Percentiles rank a stretch among this genome's conserved stretches.
phyloP scores from a whole-genome alignment of 768 basidiomycete species.

The Tulasnella sp. region DNA sequence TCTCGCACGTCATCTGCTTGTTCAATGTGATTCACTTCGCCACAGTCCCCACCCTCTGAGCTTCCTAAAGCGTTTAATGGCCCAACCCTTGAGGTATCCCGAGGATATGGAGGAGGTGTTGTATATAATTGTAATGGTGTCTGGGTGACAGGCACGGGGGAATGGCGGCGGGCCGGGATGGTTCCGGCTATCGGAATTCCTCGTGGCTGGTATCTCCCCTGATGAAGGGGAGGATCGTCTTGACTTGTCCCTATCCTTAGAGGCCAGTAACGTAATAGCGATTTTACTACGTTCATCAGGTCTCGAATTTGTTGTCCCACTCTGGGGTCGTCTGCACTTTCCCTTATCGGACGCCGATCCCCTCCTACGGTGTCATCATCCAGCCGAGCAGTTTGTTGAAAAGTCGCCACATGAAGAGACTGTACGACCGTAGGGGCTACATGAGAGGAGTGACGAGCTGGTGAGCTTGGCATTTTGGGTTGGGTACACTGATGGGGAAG shows the following conservation, averaged over 20 bases:
- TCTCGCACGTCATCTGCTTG: not conserved
- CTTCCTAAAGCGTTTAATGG: not conserved
- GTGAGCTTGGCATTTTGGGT: not conserved
- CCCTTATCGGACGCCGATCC: not conserved
- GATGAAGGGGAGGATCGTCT: not conserved
- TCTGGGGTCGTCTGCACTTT: not conserved
- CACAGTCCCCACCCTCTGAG: not conserved
- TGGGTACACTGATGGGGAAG: not conserved
- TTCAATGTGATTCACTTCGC: not conserved
- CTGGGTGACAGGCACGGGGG: not conserved
- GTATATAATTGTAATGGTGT: not conserved
- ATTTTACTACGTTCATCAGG: not conserved
- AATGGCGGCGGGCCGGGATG: not conserved
- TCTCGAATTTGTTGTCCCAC: not conserved
- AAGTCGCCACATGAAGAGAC: not conserved
- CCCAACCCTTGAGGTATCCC: not conserved
- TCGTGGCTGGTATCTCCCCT: not conserved
- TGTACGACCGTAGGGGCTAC: not conserved
- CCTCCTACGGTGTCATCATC: not conserved
- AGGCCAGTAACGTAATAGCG: not conserved
- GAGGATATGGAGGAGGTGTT: not conserved
- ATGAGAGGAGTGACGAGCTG: not conserved
- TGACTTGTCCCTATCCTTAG: not conserved
- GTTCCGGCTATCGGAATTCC: not conserved
- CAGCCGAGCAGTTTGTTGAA: not conserved